Evolutionary conservation across 2,329 filamentous ascomycete species (phyloP).

Genomic region (Escovopsis sp.): DNA sequence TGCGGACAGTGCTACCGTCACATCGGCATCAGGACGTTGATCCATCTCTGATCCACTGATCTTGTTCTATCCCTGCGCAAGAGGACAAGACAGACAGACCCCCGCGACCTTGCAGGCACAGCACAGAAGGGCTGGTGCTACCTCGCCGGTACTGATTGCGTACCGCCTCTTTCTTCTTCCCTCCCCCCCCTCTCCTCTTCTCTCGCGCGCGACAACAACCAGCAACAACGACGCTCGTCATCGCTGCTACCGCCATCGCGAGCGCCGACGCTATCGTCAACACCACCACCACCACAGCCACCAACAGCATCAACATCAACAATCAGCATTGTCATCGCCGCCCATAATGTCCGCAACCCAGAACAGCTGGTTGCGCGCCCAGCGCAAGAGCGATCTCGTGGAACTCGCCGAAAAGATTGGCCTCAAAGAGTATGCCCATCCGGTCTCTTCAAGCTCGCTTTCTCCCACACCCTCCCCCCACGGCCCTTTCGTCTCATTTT

Average conservation of each 20-base stretch:
- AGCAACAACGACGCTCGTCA: background rate
- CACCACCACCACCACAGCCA: background rate
- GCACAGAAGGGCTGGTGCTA: too few species aligned
- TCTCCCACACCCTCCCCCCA: background rate
- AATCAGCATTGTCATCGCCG: background rate
- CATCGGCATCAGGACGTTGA: too few species aligned
- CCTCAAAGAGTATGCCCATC: constrained; percentile 51
- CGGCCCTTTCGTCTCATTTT: background rate
- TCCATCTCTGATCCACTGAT: too few species aligned
- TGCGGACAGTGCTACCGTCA: too few species aligned
- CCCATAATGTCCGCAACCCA: constrained; percentile 14
- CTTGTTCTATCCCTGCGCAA: too few species aligned
- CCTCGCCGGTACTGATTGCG: background rate
- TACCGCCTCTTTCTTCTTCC: background rate
- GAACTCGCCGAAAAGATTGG: constrained; percentile 59
- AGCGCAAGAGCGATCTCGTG: constrained; percentile 69
- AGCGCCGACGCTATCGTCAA: background rate
- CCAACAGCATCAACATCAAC: background rate
- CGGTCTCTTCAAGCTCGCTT: constrained; percentile 2
- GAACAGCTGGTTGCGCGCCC: constrained; percentile 62
- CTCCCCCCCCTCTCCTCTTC: background rate
- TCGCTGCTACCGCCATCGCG: background rate
- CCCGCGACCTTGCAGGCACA: too few species aligned
- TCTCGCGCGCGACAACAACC: background rate
- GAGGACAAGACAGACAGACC: too few species aligned